Conservation (phyloP, 305 asterid genomes). For the Lippia alba region DNA sequence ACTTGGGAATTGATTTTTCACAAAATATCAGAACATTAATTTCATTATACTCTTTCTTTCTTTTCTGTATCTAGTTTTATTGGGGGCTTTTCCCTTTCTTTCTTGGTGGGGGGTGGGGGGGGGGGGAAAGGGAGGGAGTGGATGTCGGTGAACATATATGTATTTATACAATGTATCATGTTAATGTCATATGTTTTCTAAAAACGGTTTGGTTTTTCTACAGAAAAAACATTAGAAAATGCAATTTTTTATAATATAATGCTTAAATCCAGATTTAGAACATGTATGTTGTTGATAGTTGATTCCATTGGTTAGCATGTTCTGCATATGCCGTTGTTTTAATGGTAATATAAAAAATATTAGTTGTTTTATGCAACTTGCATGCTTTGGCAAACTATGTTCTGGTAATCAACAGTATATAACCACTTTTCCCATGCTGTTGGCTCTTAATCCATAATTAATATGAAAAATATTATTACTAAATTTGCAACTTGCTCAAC, state of each 20-base stretch:
- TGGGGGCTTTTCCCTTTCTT: too few species aligned
- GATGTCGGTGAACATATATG: too few species aligned
- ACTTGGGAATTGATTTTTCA: too few species aligned
- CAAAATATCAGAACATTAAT: too few species aligned
- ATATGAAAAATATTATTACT: constrained; percentile 17
- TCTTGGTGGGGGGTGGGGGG: too few species aligned
- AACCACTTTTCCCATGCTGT: constrained; percentile 27
- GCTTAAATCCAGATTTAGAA: too few species aligned
- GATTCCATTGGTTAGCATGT: constrained; percentile 18
- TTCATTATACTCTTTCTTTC: too few species aligned
- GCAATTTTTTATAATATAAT: background rate
- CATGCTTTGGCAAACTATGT: constrained; percentile 36
- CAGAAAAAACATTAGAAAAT: background rate
- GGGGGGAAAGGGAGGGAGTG: too few species aligned
- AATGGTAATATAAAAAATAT: constrained; percentile 5
- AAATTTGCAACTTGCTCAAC: constrained; percentile 42
- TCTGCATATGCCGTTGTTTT: constrained; percentile 27
- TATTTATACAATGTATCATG: background rate
- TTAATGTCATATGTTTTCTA: background rate
- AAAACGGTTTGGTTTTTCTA: background rate
- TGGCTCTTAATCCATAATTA: constrained; percentile 26
- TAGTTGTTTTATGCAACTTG: constrained; percentile 47
- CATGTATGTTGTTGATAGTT: background rate
- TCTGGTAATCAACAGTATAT: constrained; percentile 31
- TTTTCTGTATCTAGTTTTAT: too few species aligned